Evolutionary conservation across 2,329 filamentous ascomycete species (phyloP), one percentile per base, ranked within the genome.

Genomic region (Lithohypha guttulata): DNA sequence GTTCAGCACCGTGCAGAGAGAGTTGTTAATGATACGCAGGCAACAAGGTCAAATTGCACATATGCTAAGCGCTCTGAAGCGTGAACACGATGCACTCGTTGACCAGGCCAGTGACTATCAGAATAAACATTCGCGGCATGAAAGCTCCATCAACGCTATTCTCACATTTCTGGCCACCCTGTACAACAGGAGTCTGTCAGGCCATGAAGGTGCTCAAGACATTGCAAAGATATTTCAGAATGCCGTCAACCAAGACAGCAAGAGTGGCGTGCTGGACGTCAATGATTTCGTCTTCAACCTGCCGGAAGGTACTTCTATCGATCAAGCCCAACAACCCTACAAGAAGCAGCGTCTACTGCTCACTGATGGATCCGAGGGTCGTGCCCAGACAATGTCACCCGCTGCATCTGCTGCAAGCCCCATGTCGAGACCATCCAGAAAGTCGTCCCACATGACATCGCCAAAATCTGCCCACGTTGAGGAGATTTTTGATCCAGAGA

Each of bases 111-210:
- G 83, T 30, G 79, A 83, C 42, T 95, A 95, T 57, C 87, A 96
- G 59, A 82, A 77, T 43, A 77, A 93, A 56, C 89, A 96, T 55
- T 86, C 89, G 51, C 79, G 91, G n/a, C 91, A 98, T 55, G 91
- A 98, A 57, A 94, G 89, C 57, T 95, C 89, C 1, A 96, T 98
- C 61, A 96, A 95, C 55, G 89, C 89, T n/a, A 96, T 98, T 46
- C 71, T 98, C 28, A 93, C 87, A 34, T 96, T 98, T 59, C 71
- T 98, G 14, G 91, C 89, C 31, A 96, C 93, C 9, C 89, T 98
- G 28, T 98, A 96, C 63, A 82, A 93, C 47, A 81, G 93, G 54
- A 93, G 85, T 47, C 65, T 98, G 34, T 87, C 95, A 56, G 84
- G 87, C 23, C 81, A 89, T 51, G 79, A 78, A 21, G 73, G 75